Evolutionary conservation across 1,139 yeast genomes (phyloP).

Genomic region (Geotrichum carabidarum): DNA sequence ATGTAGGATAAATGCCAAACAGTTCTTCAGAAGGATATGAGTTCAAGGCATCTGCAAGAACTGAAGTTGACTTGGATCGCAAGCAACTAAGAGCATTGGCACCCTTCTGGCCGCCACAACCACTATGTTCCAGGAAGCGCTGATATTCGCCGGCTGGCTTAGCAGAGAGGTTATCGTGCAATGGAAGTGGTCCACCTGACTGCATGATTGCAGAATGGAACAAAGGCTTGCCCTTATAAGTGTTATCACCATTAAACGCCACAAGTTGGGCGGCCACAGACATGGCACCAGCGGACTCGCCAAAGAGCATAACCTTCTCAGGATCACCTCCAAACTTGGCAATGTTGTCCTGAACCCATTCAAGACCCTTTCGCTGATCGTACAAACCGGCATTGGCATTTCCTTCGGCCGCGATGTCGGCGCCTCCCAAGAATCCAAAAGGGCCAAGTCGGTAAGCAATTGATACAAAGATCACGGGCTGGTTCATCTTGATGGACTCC

Average conservation of each 20-base stretch:
- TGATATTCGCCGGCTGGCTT: conserved; percentile 22
- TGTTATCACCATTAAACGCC: conserved; percentile 22
- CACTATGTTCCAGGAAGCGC: conserved; percentile 18
- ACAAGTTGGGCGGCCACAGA: conserved; percentile 29
- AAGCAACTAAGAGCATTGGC: conserved; percentile 23
- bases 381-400: conserved; percentile 30
- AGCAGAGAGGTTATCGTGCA: conserved; percentile 13
- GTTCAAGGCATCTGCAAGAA: conserved; percentile 22
- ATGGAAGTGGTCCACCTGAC: conserved; percentile 24
- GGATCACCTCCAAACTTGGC: conserved; percentile 36
- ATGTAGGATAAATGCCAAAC: conserved; percentile 8
- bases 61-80: conserved; percentile 19
- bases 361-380: conserved; percentile 34
- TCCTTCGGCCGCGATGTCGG: conserved; percentile 17
- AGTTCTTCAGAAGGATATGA: conserved; percentile 1
- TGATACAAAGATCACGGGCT: conserved; percentile 26
- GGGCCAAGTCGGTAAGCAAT: conserved; percentile 32
- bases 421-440: conserved; percentile 33
- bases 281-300: conserved; percentile 37
- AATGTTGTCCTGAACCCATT: conserved; percentile 36
- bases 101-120: conserved; percentile 20
- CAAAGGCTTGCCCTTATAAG: conserved; percentile 20
- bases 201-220: conserved; percentile 33
- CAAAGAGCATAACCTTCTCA: conserved; percentile 31
- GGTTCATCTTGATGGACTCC: conserved; percentile 25